phyloP scores from a whole-genome alignment of 192 early-diverging fungal genomes.

The Coemansia sp. region DNA sequence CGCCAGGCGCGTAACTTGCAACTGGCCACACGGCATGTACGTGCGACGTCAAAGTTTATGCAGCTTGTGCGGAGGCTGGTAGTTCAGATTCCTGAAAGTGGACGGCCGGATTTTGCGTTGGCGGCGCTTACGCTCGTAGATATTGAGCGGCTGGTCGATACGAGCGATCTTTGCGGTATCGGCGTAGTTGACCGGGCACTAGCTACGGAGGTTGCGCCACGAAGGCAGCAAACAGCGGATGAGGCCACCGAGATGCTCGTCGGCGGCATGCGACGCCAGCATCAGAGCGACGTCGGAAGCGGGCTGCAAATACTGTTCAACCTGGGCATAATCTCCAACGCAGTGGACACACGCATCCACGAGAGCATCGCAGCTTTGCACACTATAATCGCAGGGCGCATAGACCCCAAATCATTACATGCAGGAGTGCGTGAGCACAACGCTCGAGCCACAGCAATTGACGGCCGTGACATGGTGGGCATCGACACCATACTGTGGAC shows the following conservation, averaged over 20 bases:
- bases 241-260: slow-evolving; percentile 25
- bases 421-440: slow-evolving; percentile 32
- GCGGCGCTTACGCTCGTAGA: slow-evolving; percentile 42
- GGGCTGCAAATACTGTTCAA: slow-evolving; percentile 34
- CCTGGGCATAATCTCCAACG: slow-evolving; percentile 21
- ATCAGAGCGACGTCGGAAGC: slow-evolving; percentile 25
- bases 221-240: slow-evolving; percentile 8
- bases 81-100: slow-evolving; percentile 7
- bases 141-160: slow-evolving; percentile 18
- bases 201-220: neutral
- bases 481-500: slow-evolving; percentile 24
- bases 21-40: slow-evolving; percentile 16
- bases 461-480: slow-evolving; percentile 36
- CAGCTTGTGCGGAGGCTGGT: slow-evolving; percentile 34
- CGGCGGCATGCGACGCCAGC: slow-evolving; percentile 24
- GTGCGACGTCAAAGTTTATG: slow-evolving; percentile 23
- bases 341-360: slow-evolving; percentile 10
- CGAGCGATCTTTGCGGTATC: slow-evolving; percentile 21
- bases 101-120: slow-evolving; percentile 23
- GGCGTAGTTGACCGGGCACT: slow-evolving; percentile 23
- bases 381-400: neutral
- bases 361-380: slow-evolving; percentile 12
- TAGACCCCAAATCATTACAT: slow-evolving; percentile 14
- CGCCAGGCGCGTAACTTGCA: slow-evolving; percentile 33
- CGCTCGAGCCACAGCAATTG: slow-evolving; percentile 11